Base-by-base conservation (phyloP, 192 early-diverging fungal species). In the Funneliformis geosporum region DNA sequence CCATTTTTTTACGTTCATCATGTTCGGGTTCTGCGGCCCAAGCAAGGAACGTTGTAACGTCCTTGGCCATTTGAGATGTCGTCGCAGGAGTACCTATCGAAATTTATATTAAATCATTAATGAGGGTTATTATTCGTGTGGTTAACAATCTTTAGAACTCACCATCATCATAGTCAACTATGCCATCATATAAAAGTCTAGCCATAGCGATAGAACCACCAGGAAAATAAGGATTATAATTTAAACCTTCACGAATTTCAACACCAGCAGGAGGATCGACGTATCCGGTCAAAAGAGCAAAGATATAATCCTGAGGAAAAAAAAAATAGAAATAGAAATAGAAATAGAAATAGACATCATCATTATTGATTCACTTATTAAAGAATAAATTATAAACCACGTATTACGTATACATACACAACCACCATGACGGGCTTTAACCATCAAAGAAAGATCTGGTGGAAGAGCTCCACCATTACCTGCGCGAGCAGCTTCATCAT, bases 161-260 rank as follows among this genome's bases (percentile, higher is more conserved):
- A 68, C 85, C 97, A 83, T 99, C 97, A 71, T 99, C 96, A 82
- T 94, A 99, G 81, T 99, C 96, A 27, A 97, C 93, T 27, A 96
- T 87, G 69, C 94, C 97, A 79, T 99, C 97, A 86, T 92, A 99
- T 67, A 99, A 85, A 73, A 93, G 88, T 80, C 94, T 93, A 44
- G 96, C 97, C 96, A 99, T 99, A 73, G 91, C 90, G 85, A 99
- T 99, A 70, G 96, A 94, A 80, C 96, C 96, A 64, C 97, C 96
- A 23, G 96, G 97, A 94, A 99, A 99, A 89, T 98, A 99, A 59
- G 95, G 95, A 91, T 99, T 99, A 90, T 96, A 99, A 91, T 98
- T 95, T 23, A 99, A 89, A 74, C 96, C 97, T 82, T 97, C 96
- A 85, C 96, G 93, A 66, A 99, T 83, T 75, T 91, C 89, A 72